Evolutionary conservation across 768 basidiomycete genomes (phyloP).

Genomic region (Thelephora ganbajun): DNA sequence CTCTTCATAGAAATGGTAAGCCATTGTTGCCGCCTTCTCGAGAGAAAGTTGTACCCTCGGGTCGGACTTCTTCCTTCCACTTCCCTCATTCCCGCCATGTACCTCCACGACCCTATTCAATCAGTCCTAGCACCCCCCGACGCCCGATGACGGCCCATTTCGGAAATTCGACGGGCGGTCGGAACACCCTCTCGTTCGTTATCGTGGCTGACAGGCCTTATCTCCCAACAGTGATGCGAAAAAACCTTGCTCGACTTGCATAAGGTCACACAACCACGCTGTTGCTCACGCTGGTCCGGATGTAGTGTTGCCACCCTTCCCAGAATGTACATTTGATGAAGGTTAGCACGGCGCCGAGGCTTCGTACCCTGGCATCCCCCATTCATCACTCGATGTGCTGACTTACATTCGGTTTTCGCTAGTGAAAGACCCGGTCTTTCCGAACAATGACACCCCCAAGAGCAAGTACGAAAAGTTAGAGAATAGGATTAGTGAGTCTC

Average conservation of each 20-base stretch:
- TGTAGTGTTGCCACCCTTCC: slow-evolving; percentile 33
- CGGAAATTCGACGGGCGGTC: too few species aligned
- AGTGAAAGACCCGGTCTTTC: slow-evolving; percentile 27
- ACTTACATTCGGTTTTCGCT: neutral
- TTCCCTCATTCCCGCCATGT: neutral
- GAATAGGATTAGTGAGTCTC: slow-evolving; percentile 48
- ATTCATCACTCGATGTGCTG: neutral
- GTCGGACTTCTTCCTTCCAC: neutral
- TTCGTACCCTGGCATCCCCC: too few species aligned
- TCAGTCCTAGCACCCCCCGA: too few species aligned
- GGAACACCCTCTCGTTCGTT: too few species aligned
- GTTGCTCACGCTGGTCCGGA: slow-evolving; percentile 47
- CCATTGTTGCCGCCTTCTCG: slow-evolving; percentile 1
- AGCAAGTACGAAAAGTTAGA: slow-evolving; percentile 52
- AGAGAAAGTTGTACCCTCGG: neutral
- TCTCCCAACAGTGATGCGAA: slow-evolving; percentile 45
- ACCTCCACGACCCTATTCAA: too few species aligned
- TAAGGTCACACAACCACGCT: slow-evolving; percentile 62
- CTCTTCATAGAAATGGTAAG: slow-evolving; percentile 14
- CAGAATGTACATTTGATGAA: slow-evolving; percentile 72
- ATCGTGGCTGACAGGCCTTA: neutral
- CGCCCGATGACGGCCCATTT: too few species aligned
- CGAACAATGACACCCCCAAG: slow-evolving; percentile 35
- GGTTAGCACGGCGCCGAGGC: too few species aligned
- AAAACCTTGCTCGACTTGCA: slow-evolving; percentile 64